These are phyloP conservation scores for Diaporthe sp. DNA, from an alignment of 2,329 filamentous ascomycete genomes.

Conservation along the genomic window DNA sequence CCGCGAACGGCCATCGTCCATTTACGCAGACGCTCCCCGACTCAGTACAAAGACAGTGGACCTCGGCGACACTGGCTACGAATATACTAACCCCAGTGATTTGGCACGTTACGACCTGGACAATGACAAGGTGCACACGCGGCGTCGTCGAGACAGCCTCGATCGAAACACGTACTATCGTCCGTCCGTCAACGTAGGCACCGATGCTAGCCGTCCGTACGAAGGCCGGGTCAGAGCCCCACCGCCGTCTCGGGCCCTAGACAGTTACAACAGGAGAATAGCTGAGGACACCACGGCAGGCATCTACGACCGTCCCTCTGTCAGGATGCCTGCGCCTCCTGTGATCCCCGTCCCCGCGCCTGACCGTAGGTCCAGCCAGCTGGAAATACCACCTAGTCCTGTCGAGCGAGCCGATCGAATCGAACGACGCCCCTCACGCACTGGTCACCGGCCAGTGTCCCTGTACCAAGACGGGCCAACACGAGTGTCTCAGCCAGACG, in stretches of 20 bases:
- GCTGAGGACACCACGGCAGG: conserved; percentile 50
- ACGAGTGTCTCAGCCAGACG: conserved; percentile 56
- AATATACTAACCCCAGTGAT: conserved; percentile 75
- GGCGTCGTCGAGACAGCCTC: conserved; percentile 66
- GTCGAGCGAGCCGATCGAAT: conserved; percentile 49
- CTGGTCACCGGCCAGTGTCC: conserved; percentile 60
- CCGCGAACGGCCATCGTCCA: conserved; percentile 59
- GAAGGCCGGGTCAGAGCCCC: conserved; percentile 64
- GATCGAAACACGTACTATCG: conserved; percentile 66
- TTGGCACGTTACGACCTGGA: conserved; percentile 73
- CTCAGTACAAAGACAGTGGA: conserved; percentile 61
- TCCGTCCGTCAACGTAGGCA: conserved; percentile 66
- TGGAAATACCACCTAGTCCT: conserved; percentile 53
- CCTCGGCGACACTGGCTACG: conserved; percentile 72
- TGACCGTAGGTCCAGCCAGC: conserved; percentile 49
- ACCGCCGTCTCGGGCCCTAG: conserved; percentile 78
- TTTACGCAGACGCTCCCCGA: conserved; percentile 60
- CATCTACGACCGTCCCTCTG: conserved; percentile 61
- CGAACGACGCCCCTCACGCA: conserved; percentile 51
- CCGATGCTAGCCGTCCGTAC: conserved; percentile 60
- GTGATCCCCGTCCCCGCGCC: conserved; percentile 55
- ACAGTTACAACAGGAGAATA: conserved; percentile 70
- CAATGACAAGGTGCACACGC: conserved; percentile 58
- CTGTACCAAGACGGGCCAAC: conserved; percentile 65
- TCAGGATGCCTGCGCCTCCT: conserved; percentile 61